These are phyloP conservation scores for Tylopilus vinaceipallidus DNA, from an alignment of 768 basidiomycete genomes.

Conservation along the genomic window DNA sequence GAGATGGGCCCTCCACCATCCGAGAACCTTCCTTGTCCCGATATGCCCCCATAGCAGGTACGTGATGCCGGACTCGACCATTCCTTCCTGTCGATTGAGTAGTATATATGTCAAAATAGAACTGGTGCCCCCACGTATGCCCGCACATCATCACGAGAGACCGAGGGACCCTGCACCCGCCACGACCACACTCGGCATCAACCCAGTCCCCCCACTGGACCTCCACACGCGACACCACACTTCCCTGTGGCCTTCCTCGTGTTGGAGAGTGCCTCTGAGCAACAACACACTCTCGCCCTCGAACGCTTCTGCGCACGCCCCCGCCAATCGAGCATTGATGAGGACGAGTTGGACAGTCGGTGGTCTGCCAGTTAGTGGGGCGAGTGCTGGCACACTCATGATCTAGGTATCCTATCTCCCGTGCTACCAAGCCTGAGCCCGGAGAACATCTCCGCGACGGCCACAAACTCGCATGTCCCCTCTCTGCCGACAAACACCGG, in stretches of 20 bases:
- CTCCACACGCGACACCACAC: constrained; percentile 19
- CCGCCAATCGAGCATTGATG: constrained; percentile 23
- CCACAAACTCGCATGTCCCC: constrained; percentile 9
- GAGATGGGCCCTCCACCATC: constrained; percentile 10
- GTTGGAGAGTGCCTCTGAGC: constrained; percentile 44
- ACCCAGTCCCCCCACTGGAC: constrained; percentile 12
- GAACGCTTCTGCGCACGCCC: constrained; percentile 31
- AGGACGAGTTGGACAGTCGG: constrained; percentile 24
- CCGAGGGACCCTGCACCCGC: constrained; percentile 15
- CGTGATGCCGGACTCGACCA: no score
- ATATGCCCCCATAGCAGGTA: constrained; percentile 13
- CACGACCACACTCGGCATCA: constrained; percentile 2
- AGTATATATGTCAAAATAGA: constrained; percentile 12
- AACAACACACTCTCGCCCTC: constrained; percentile 38
- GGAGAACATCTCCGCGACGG: constrained; percentile 13
- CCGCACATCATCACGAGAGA: constrained; percentile 11
- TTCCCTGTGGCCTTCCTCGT: constrained; percentile 36
- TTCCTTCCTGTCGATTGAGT: not conserved
- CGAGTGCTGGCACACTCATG: constrained; percentile 12
- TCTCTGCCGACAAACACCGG: constrained; percentile 1
- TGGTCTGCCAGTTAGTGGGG: constrained; percentile 20
- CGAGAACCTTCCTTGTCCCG: constrained; percentile 11
- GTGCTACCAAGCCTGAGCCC: constrained; percentile 9
- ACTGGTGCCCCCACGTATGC: constrained; percentile 12
- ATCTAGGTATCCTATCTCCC: constrained; percentile 12